phyloP scores from a whole-genome alignment of 305 asterid genomes.

The Rubia occidens region DNA sequence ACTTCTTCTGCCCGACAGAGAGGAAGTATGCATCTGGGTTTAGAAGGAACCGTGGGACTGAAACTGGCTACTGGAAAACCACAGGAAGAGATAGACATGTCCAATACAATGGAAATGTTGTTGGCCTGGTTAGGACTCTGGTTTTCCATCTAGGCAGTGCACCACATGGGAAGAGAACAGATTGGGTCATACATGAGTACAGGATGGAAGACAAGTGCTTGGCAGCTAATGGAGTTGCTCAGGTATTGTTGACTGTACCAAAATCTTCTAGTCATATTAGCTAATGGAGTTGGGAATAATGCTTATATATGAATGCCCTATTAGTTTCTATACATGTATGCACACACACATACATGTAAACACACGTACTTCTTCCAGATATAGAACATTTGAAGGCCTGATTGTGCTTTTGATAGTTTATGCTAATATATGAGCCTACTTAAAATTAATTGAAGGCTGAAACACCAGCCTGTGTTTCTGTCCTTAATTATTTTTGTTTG shows the following conservation, averaged over 20 bases:
- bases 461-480: neutral
- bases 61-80: constrained; percentile 79
- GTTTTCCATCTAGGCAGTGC: constrained; percentile 73
- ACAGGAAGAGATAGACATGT: constrained; percentile 66
- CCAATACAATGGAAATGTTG: constrained; percentile 23
- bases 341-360: too few relatives aligned
- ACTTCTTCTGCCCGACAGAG: constrained; percentile 80
- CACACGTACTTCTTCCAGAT: neutral
- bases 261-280: too few relatives aligned
- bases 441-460: neutral
- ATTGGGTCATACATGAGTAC: constrained; percentile 80
- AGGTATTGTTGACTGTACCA: constrained; percentile 32
- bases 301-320: neutral
- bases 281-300: too few relatives aligned
- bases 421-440: neutral
- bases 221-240: constrained; percentile 42
- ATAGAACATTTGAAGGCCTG: neutral
- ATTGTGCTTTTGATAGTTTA: neutral
- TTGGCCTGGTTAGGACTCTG: constrained; percentile 68
- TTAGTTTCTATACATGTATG: neutral
- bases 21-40: constrained; percentile 67
- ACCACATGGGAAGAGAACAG: constrained; percentile 64
- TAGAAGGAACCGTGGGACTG: constrained; percentile 75
- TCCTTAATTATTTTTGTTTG: neutral
- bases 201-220: constrained; percentile 37